A percentile compares a stretch with the other conserved stretches of the same genome.
Conservation (phyloP, 2,329 filamentous ascomycete genomes). For the Phoma sp. region DNA sequence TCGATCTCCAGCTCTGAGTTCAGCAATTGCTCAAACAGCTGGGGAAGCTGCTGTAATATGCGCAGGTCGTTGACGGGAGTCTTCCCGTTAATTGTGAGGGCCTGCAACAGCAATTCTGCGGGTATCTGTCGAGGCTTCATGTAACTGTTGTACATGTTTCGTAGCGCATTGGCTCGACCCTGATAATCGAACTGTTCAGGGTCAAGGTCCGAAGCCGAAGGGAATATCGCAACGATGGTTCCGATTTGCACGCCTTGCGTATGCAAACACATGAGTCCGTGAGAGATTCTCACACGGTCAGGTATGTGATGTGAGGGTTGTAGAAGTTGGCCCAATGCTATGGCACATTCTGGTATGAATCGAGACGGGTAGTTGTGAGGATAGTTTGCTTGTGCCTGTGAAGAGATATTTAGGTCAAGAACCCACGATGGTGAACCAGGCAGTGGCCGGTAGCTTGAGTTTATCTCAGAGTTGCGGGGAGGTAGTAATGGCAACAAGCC, state of each 20-base stretch:
- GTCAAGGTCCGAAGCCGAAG: background rate
- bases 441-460: background rate
- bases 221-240: background rate
- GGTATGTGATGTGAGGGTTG: background rate
- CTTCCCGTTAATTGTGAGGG: constrained; percentile 1
- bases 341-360: background rate
- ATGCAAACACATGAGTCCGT: background rate
- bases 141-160: background rate
- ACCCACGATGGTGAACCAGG: constrained; percentile 1
- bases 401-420: constrained; percentile 4
- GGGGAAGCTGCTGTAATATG: background rate
- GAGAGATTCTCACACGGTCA: background rate
- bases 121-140: constrained; percentile 1
- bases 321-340: background rate
- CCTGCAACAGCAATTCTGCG: background rate
- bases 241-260: background rate
- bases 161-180: background rate
- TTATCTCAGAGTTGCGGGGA: background rate
- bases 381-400: background rate
- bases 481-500: background rate
- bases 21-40: background rate
- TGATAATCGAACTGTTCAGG: background rate
- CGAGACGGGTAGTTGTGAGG: background rate
- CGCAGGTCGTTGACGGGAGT: background rate
- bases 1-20: background rate